phyloP scores from a whole-genome alignment of 768 basidiomycete genomes.

The Phanerochaete sordida region DNA sequence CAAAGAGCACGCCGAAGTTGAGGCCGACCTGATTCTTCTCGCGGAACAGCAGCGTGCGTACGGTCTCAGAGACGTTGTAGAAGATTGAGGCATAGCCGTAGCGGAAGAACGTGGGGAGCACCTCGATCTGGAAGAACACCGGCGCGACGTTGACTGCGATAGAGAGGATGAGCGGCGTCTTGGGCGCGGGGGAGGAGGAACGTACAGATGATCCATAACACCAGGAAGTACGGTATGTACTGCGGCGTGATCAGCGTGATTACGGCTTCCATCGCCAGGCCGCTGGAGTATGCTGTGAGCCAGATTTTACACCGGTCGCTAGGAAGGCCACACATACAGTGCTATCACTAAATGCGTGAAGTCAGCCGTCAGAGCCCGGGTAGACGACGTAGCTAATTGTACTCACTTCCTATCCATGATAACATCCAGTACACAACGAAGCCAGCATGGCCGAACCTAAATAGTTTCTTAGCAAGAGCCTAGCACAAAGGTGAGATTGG shows the following conservation, averaged over 20 bases:
- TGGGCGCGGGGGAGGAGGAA: neutral
- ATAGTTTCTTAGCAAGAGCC: neutral
- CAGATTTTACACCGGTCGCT: neutral
- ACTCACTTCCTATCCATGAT: slow-evolving; percentile 43
- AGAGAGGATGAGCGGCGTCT: neutral
- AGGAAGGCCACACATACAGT: slow-evolving; percentile 34
- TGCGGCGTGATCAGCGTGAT: slow-evolving; percentile 50
- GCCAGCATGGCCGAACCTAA: slow-evolving; percentile 45
- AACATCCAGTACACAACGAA: slow-evolving; percentile 70
- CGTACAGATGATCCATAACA: slow-evolving; percentile 61
- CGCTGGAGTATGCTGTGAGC: slow-evolving; percentile 33
- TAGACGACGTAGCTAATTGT: too few relatives aligned
- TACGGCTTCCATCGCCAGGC: slow-evolving; percentile 58
- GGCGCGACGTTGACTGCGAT: slow-evolving; percentile 58
- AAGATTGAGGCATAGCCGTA: slow-evolving; percentile 73
- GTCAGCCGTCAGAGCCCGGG: neutral
- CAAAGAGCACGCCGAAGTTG: slow-evolving; percentile 58
- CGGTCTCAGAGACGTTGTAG: slow-evolving; percentile 62
- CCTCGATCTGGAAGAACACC: slow-evolving; percentile 53
- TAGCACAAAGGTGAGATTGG: neutral
- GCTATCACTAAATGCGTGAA: slow-evolving; percentile 42
- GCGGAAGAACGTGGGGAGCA: slow-evolving; percentile 53
- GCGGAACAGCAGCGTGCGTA: slow-evolving; percentile 62
- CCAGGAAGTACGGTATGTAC: slow-evolving; percentile 58
- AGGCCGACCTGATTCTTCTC: slow-evolving; percentile 66